Conservation (phyloP, 306 rosid species). For the Cicer cuneatum region DNA sequence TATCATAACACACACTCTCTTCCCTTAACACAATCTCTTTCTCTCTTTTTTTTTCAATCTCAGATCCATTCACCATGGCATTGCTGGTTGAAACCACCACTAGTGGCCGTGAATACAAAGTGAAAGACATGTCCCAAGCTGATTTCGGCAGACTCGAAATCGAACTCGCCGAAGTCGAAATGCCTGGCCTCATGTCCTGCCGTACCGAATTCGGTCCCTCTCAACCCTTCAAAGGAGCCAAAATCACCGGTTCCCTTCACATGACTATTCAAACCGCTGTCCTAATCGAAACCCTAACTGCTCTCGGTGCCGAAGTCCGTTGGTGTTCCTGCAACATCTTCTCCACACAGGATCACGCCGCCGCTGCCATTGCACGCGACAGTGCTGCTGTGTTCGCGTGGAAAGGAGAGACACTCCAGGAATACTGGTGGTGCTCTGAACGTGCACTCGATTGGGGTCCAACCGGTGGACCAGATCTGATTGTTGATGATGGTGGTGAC, state of each 20-base stretch:
- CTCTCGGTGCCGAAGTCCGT: slow-evolving; percentile 95
- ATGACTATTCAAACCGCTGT: slow-evolving; percentile 98
- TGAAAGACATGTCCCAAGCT: slow-evolving; percentile 89
- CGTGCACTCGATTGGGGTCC: slow-evolving; percentile 94
- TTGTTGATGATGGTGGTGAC: slow-evolving; percentile 96
- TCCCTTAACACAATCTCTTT: neutral
- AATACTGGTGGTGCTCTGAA: slow-evolving; percentile 99
- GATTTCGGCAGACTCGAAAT: slow-evolving; percentile 90
- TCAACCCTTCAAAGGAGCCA: slow-evolving; percentile 83
- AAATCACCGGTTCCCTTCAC: slow-evolving; percentile 96
- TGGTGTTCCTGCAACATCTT: slow-evolving; percentile 98
- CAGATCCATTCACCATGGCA: slow-evolving; percentile 49
- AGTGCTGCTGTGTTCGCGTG: slow-evolving; percentile 91
- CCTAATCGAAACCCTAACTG: slow-evolving; percentile 92
- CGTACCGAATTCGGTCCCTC: slow-evolving; percentile 73
- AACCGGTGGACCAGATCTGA: slow-evolving; percentile 85
- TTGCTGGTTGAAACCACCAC: slow-evolving; percentile 76
- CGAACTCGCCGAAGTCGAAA: slow-evolving; percentile 93
- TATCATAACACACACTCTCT: neutral
- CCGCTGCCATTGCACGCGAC: slow-evolving; percentile 92
- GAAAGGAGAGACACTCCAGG: slow-evolving; percentile 97
- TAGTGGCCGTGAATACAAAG: slow-evolving; percentile 89
- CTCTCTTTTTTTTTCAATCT: neutral
- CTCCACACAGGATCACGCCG: slow-evolving; percentile 98
- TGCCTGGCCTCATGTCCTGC: slow-evolving; percentile 84